These are phyloP conservation scores for Limtongia smithiae DNA, from an alignment of 805 yeast genomes.

Conservation along the genomic window DNA sequence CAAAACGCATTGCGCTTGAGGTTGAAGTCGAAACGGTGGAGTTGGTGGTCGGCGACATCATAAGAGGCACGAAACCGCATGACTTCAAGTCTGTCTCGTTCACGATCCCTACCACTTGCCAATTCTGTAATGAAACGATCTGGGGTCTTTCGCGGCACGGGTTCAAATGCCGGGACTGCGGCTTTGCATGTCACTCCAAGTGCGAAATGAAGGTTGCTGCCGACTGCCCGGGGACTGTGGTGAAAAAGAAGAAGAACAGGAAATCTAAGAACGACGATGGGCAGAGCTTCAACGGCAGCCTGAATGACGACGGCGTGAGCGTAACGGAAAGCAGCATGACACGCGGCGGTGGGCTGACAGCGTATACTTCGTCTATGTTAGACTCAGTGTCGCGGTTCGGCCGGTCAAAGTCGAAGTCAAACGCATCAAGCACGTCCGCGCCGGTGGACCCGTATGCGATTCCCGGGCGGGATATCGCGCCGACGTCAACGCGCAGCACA, in stretches of 20 bases:
- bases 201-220: constrained; percentile 41
- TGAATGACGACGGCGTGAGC: constrained; percentile 10
- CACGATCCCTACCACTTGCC: constrained; percentile 32
- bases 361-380: constrained; percentile 23
- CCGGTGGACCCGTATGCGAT: constrained; percentile 17
- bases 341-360: constrained; percentile 5
- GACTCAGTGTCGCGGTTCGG: constrained; percentile 22
- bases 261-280: constrained; percentile 9
- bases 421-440: constrained; percentile 4
- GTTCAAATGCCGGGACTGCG: constrained; percentile 29
- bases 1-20: constrained; percentile 66
- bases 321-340: not conserved
- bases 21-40: constrained; percentile 90
- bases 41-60: constrained; percentile 67
- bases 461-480: too few relatives aligned
- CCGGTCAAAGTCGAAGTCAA: constrained; percentile 12
- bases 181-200: constrained; percentile 30
- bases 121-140: constrained; percentile 28
- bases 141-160: constrained; percentile 33
- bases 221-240: constrained; percentile 40
- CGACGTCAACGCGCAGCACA: not conserved
- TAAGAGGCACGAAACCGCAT: constrained; percentile 43
- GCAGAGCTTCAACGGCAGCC: constrained; percentile 8
- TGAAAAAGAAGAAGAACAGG: constrained; percentile 20
- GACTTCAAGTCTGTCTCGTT: constrained; percentile 31